Base-by-base conservation (phyloP, 768 basidiomycete species). In the Suillus sp. region DNA sequence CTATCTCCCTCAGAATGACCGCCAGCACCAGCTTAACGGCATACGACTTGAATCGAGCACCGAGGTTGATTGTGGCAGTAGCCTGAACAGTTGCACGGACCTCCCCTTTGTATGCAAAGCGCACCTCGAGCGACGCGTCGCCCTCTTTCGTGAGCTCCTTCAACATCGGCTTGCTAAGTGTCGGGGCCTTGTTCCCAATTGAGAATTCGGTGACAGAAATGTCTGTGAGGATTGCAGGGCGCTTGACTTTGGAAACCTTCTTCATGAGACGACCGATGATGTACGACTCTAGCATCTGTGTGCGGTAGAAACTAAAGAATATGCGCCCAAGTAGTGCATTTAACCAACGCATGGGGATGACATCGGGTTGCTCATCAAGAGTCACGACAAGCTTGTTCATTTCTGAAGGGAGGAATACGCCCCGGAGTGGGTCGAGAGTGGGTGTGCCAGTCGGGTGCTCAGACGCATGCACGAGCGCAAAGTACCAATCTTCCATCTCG, bases 401-500 rank as follows among this genome's bases (percentile, higher is more conserved):
- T 74, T 97, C 93, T 11, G 80, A 76, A 6, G 88, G 79, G 60
- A 82, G 78, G 79, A 95, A 98, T 20, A 96, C 81, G 40, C 82
- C 71, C 45, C 80, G 79, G 55, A 91, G 77, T 0, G 91, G 87
- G 1, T 72, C 73, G 53, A 92, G 83, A 8, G 82, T 85, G 3
- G 89, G 83, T 3, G 84, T 84, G 62, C 88, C 83, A 0, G 87
- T 75, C 34, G 88, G 85, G 60, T 89, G 76, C 63, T 85, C 79
- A 9, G 88, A 87, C 0, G 90, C 90, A 62, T 93, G 90, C 25
- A 94, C 74, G 61, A 97, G 82, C 0, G 93, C 82, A 40, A 93
- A 78, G 73, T 95, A 95, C 93, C 95, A 99, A 77, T 99, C 96
- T 76, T 99, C 97, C 93, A 98, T 97, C 72, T 95, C 92, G 60